Percentiles rank a stretch among this genome's conserved stretches.
These are phyloP conservation scores for Alternaria triticimaculans DNA, from an alignment of 2,329 filamentous ascomycete genomes.

Conservation along the genomic window DNA sequence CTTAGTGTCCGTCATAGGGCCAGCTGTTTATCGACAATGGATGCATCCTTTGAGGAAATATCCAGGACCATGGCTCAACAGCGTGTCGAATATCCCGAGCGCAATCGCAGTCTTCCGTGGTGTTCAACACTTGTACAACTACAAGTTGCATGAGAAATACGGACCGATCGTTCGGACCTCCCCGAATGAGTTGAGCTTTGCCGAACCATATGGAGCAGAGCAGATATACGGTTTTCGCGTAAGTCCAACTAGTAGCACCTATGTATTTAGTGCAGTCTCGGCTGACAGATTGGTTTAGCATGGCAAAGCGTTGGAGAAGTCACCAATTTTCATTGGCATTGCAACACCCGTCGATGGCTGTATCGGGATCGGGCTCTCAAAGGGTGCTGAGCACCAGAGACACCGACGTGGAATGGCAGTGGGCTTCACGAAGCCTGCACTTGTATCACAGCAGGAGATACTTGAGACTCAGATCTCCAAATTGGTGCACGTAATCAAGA, in stretches of 20 bases:
- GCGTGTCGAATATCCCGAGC: not conserved
- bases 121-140: not conserved
- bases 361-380: not conserved
- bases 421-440: not conserved
- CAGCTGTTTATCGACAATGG: not conserved
- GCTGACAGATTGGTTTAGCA: not conserved
- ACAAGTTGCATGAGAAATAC: not conserved
- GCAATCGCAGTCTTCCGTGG: not conserved
- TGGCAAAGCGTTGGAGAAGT: not conserved
- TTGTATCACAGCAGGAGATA: not conserved
- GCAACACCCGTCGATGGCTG: not conserved
- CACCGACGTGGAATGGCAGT: slow-evolving; percentile 1
- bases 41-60: not conserved
- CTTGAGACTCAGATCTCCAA: not conserved
- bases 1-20: not conserved
- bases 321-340: not conserved
- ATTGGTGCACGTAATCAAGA: not conserved
- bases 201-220: not conserved
- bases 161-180: not conserved
- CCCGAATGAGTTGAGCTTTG: not conserved
- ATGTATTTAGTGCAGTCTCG: not conserved
- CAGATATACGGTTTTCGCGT: not conserved
- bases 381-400: not conserved
- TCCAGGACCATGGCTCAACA: not conserved
- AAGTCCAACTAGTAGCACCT: not conserved